Base-by-base conservation (phyloP, 768 basidiomycete genomes). In the Multifurca ochricompacta region DNA sequence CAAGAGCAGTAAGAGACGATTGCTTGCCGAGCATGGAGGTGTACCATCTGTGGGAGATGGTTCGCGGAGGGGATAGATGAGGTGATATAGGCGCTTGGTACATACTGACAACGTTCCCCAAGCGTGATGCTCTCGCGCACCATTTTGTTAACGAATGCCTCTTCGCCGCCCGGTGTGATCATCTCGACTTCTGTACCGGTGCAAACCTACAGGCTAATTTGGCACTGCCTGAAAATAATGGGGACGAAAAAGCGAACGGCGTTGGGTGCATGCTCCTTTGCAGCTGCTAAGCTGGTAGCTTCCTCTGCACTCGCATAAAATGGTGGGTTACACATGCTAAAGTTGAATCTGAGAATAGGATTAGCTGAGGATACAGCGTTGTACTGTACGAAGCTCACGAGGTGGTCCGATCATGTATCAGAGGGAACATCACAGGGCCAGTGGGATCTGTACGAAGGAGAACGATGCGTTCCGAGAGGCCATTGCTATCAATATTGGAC, bases 301-400 rank as follows among this genome's bases (percentile, higher is more conserved):
- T 98, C 95, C 28, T 82, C 79, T 1, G 67, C 64, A 53, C 82
- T 87, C n/a, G 73, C 66, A 64, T 96, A 98, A 68, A 99, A 99
- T 0, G 95, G 95, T 0, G 95, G 95, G 67, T 98, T 99, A 70
- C 94, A 97, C 82, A 98, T 91, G 0, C 83, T 81, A 60, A 95
- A 91, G 53, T 86, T 80, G 62, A 83, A 81, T 3, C 79, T 82
- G 48, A 10, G 9, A 7, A 31, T 25, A 9, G 10, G 5, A 4
- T 56, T 36, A 51, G 36, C 34, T 11, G 23, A 10, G 10, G 9
- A 44, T 32, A 45, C 3, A 30, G n/a, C n/a, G 21, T 34, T 10
- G 3, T n/a, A 45, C 18, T 6, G 36, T 3, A 43, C 2, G 31
- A 27, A 23, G 44, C 51, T 30, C 23, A 54, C 58, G 56, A 54